A percentile compares a stretch with the other conserved stretches of the same genome.
These are phyloP conservation scores for Acacia crassicarpa DNA, from an alignment of 306 rosid species.

Conservation along the genomic window DNA sequence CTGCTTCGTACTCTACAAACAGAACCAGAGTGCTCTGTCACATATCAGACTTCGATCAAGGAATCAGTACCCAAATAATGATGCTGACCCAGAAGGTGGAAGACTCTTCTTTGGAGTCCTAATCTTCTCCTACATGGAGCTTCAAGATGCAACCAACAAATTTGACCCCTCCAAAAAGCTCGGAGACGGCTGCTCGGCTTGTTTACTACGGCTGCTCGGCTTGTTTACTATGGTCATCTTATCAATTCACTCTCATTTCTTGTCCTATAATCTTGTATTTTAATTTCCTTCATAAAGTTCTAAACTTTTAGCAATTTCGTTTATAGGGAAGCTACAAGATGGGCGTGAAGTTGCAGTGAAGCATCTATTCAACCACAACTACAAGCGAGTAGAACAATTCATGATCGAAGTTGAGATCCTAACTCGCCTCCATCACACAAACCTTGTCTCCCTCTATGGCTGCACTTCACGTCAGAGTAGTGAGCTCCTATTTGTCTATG, in stretches of 20 bases:
- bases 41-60: constrained; percentile 1
- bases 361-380: constrained; percentile 51
- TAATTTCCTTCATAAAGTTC: not conserved
- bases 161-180: constrained; percentile 45
- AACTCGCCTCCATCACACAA: constrained; percentile 51
- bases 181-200: constrained; percentile 71
- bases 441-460: constrained; percentile 67
- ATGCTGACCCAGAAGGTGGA: constrained; percentile 35
- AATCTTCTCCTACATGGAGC: constrained; percentile 52
- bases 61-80: not conserved
- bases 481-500: constrained; percentile 64
- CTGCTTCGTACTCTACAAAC: constrained; percentile 13
- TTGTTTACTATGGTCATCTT: constrained; percentile 58
- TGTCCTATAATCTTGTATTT: not conserved
- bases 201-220: too few relatives aligned
- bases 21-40: not conserved
- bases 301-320: not conserved
- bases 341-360: constrained; percentile 74
- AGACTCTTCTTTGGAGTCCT: constrained; percentile 45
- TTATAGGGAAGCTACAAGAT: constrained; percentile 58
- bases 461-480: constrained; percentile 55
- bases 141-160: constrained; percentile 57
- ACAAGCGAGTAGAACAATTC: constrained; percentile 53
- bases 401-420: constrained; percentile 64
- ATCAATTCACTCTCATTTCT: not conserved